These are phyloP conservation scores for Populus hybrid DNA, from an alignment of 441 rosid species.

Conservation along the genomic window DNA sequence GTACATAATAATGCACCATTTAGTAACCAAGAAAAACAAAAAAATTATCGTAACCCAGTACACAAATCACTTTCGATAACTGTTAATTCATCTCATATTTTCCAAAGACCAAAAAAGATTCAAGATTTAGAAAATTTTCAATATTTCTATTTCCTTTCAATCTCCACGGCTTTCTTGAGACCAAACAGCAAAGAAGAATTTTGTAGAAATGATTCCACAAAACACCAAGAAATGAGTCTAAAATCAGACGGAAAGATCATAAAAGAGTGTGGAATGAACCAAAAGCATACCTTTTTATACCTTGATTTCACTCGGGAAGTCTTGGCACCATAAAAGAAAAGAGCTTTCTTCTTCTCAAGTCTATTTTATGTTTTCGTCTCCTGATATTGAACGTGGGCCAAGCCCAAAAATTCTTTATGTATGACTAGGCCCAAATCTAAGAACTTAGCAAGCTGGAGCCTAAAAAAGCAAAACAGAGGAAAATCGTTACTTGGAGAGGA, in stretches of 20 bases:
- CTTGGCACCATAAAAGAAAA: background rate
- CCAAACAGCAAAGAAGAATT: background rate
- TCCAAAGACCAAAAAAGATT: background rate
- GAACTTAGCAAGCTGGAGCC: no score
- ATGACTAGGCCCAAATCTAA: constrained; percentile 1
- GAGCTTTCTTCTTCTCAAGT: background rate
- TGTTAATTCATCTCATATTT: background rate
- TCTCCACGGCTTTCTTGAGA: background rate
- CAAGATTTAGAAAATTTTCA: background rate
- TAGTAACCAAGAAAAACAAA: background rate
- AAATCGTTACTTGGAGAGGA: no score
- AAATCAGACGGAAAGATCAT: background rate
- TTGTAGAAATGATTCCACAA: no score
- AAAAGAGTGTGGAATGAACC: background rate
- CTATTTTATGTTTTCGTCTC: background rate
- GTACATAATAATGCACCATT: background rate
- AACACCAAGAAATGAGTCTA: background rate
- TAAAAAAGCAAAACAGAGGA: no score
- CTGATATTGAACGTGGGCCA: constrained; percentile 2
- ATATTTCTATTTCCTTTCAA: background rate
- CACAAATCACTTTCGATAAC: background rate
- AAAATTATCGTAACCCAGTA: background rate
- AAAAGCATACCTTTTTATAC: background rate
- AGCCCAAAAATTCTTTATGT: background rate
- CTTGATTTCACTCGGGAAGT: background rate